Evolutionary conservation across 2,329 filamentous ascomycete genomes (phyloP).

Genomic region (Zarea fungicola): DNA sequence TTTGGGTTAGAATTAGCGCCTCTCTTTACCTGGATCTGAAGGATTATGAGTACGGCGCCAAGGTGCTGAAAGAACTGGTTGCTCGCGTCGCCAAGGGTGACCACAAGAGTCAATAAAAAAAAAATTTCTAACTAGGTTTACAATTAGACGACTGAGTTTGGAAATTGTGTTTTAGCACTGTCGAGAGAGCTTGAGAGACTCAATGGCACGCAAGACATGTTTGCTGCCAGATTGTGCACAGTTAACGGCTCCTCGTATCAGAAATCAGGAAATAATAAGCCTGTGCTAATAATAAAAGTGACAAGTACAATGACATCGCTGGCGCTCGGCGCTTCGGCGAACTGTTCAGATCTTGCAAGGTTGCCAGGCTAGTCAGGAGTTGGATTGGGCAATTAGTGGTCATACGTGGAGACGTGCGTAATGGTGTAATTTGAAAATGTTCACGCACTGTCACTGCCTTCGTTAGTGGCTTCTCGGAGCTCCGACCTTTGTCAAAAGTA

Average conservation of each 20-base stretch:
- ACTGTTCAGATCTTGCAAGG: neutral
- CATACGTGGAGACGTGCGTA: constrained; percentile 4
- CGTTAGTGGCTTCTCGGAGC: constrained; percentile 2
- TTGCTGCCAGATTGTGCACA: too few relatives aligned
- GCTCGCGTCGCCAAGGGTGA: constrained; percentile 34
- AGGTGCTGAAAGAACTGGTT: constrained; percentile 48
- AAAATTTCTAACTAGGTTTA: neutral
- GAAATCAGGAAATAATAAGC: neutral
- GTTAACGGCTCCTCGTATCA: neutral
- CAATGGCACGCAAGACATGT: too few relatives aligned
- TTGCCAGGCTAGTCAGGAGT: neutral
- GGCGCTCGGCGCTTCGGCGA: constrained; percentile 10
- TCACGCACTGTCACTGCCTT: neutral
- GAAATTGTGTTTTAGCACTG: too few relatives aligned
- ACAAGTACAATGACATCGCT: too few relatives aligned
- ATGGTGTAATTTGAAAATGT: constrained; percentile 7
- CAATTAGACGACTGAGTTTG: too few relatives aligned
- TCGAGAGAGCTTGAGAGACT: too few relatives aligned
- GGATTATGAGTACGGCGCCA: constrained; percentile 70
- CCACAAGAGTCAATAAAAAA: constrained; percentile 19
- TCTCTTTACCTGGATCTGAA: constrained; percentile 78
- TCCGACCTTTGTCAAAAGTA: neutral
- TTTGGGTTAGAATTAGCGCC: constrained; percentile 70
- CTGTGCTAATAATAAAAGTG: too few relatives aligned
- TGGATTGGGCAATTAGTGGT: neutral